Evolutionary conservation across 1,284 basidiomycete genomes (phyloP).

Genomic region (Crucibulum parvulum): DNA sequence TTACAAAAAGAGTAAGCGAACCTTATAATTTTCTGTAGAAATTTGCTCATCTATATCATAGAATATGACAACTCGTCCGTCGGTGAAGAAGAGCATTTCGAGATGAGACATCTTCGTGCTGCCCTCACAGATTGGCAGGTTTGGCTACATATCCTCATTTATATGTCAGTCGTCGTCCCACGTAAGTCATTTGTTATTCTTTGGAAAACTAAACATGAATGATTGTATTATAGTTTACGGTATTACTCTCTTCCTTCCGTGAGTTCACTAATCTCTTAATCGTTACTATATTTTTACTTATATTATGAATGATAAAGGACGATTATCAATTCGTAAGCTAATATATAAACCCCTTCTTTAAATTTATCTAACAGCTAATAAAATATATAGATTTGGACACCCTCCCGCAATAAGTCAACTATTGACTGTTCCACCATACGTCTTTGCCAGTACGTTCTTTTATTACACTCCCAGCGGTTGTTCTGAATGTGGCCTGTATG

Average conservation of each 20-base stretch:
- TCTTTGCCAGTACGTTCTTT: constrained; percentile 57
- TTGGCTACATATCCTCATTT: constrained; percentile 64
- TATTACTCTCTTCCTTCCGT: constrained; percentile 73
- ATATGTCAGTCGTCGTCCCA: constrained; percentile 64
- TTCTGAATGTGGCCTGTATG: not conserved
- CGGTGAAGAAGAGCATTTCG: constrained; percentile 70
- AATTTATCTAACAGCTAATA: constrained; percentile 2
- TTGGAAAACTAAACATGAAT: not conserved
- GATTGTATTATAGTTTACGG: constrained; percentile 45
- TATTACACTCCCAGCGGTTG: not conserved
- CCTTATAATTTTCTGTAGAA: not conserved
- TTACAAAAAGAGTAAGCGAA: constrained; percentile 62
- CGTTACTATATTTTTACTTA: not conserved
- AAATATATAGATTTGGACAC: constrained; percentile 57
- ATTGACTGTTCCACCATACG: constrained; percentile 74
- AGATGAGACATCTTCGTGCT: constrained; percentile 55
- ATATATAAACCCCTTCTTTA: not conserved
- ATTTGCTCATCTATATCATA: constrained; percentile 20
- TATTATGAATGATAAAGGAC: constrained; percentile 44
- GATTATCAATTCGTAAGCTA: constrained; percentile 59
- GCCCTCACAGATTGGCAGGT: constrained; percentile 73
- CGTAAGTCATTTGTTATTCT: constrained; percentile 44
- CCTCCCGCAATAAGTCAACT: constrained; percentile 65
- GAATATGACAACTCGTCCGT: constrained; percentile 72
- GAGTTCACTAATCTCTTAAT: constrained; percentile 27